Base-by-base conservation (phyloP, 2,329 filamentous ascomycete species). In the Penicillium brevicompactum region DNA sequence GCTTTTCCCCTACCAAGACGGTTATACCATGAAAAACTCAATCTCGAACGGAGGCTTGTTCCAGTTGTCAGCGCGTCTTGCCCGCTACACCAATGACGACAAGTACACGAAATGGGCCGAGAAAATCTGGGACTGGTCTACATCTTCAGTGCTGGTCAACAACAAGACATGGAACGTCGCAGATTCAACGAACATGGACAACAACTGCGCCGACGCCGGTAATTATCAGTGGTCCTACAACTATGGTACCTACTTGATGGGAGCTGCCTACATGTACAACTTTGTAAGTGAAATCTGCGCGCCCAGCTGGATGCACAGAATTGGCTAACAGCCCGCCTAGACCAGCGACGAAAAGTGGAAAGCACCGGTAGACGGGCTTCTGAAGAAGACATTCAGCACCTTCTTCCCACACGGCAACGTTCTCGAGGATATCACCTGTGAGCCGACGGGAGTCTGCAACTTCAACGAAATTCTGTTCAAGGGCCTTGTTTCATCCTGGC, bases 11-110 rank as follows among this genome's bases (percentile, higher is more conserved):
- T 84, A 83, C 64, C 93, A 95, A 69, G 85, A 86, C 58, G 91
- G 91, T 13, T 87, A 92, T 70, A 82, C 85, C 67, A 94, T 95
- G 82, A 94, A 92, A 75, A 93, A 93, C 76, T 82, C 86, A 14
- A 84, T 92, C 63, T 87, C 87, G 58, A 94, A 94, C 71, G 90
- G 89, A 41, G 87, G 86, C n/a, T 85, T 94, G 69, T 92, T 95
- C 73, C 88, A 92, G 66, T 80, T 96, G 11, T 87, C 88, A 4
- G 89, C 91, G 1, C 87, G 90, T 16, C 80, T 93, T 13, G 88
- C 87, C 24, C 84, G 87, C 45, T 77, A 76, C 54, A 90, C 87
- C 0, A 76, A 76, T 18, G 89, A 91, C 64, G 65, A 76, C 0
- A 87, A 86, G 0, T 91, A 91, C 63, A 80, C 81, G 2, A 76